phyloP scores from a whole-genome alignment of 345 rosid genomes.

The Salix purpurea region DNA sequence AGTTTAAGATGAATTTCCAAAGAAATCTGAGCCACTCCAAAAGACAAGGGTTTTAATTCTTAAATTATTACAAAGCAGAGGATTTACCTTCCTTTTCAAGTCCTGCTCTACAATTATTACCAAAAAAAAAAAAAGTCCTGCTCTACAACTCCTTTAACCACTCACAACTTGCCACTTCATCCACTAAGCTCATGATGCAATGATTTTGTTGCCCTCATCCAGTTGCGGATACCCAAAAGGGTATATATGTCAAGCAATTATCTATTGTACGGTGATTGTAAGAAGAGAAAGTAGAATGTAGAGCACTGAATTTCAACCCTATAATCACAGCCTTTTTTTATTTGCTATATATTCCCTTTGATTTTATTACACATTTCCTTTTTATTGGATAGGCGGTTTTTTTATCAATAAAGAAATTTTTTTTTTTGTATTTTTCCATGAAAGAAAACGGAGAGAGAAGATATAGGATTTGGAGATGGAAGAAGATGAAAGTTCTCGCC shows the following conservation, averaged over 20 bases:
- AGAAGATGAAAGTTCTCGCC: slow-evolving; percentile 33
- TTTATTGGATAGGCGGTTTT: slow-evolving; percentile 49
- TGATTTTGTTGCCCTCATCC: slow-evolving; percentile 4
- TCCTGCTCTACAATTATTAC: neutral
- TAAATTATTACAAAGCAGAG: slow-evolving; percentile 15
- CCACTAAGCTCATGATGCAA: neutral
- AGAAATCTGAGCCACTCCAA: slow-evolving; percentile 41
- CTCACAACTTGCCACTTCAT: slow-evolving; percentile 23
- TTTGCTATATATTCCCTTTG: neutral
- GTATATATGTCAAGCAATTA: neutral
- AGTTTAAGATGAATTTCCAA: slow-evolving; percentile 62
- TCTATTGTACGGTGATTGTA: slow-evolving; percentile 21
- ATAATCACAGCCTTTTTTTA: slow-evolving; percentile 12
- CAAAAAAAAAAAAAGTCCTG: too few relatives aligned
- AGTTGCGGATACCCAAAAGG: neutral
- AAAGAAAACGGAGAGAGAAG: slow-evolving; percentile 23
- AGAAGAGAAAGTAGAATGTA: slow-evolving; percentile 9
- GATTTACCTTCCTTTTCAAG: slow-evolving; percentile 2
- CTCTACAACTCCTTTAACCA: slow-evolving; percentile 8
- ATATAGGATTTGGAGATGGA: slow-evolving; percentile 42
- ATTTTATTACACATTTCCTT: slow-evolving; percentile 2
- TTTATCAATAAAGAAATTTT: slow-evolving; percentile 26
- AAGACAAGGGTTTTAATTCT: slow-evolving; percentile 18
- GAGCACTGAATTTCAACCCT: slow-evolving; percentile 16
- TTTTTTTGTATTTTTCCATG: slow-evolving; percentile 25